Percentiles rank a stretch among this genome's conserved stretches.
phyloP scores from a whole-genome alignment of 2,329 filamentous ascomycete genomes.

The Paecilomyces sp. region DNA sequence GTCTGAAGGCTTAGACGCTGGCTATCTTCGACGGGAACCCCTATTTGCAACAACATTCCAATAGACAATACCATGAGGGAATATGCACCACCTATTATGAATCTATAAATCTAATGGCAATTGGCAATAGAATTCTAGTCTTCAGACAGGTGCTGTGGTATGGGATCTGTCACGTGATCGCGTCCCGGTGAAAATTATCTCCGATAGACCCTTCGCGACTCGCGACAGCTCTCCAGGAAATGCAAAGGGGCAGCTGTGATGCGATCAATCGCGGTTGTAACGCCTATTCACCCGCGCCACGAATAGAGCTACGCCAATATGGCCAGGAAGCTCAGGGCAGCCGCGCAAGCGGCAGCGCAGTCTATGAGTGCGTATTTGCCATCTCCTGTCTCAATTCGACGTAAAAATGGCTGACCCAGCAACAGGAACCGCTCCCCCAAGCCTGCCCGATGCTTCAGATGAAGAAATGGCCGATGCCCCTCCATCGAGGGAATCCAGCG shows the following conservation, averaged over 20 bases:
- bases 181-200: constrained; percentile 4
- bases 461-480: constrained; percentile 37
- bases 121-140: neutral
- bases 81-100: too few species aligned
- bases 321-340: constrained; percentile 39
- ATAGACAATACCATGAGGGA: too few species aligned
- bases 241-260: neutral
- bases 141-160: neutral
- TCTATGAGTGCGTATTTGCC: constrained; percentile 32
- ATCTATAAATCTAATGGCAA: too few species aligned
- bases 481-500: constrained; percentile 23
- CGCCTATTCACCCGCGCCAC: constrained; percentile 1
- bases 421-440: constrained; percentile 35
- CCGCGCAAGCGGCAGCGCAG: constrained; percentile 41
- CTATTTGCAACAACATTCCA: too few species aligned
- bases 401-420: constrained; percentile 8
- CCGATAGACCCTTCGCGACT: constrained; percentile 1
- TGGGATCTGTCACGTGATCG: neutral
- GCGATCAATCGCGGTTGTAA: neutral
- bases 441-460: constrained; percentile 37
- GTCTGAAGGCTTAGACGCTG: too few species aligned
- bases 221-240: neutral
- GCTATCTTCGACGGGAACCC: too few species aligned
- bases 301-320: constrained; percentile 16
- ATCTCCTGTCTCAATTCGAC: neutral